Evolutionary conservation across 108 stramenopile species (phyloP).

Genomic region (Asterionellopsis glacialis): DNA sequence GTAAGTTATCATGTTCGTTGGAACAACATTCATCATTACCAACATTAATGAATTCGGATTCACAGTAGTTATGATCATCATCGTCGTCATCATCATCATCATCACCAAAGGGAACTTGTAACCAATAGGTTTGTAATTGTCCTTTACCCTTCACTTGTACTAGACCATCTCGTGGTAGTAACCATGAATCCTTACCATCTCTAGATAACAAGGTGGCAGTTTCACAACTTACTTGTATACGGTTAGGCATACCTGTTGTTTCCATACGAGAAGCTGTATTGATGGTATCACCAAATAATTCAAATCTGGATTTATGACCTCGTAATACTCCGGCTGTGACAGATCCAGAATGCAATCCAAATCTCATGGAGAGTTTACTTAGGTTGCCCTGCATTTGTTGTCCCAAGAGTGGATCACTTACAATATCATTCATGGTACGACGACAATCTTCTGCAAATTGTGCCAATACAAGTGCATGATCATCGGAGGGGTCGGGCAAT

Average conservation of each 20-base stretch:
- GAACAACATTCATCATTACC: too few species aligned
- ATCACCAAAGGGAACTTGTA: too few species aligned
- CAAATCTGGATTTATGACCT: conserved; percentile 52
- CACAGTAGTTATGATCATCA: too few species aligned
- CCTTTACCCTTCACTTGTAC: conserved; percentile 62
- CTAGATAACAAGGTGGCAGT: conserved; percentile 39
- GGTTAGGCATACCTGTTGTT: conserved; percentile 34
- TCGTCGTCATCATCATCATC: too few species aligned
- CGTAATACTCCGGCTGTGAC: conserved; percentile 58
- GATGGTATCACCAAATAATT: conserved; percentile 71
- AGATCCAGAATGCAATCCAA: conserved; percentile 57
- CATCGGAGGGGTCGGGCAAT: conserved; percentile 40
- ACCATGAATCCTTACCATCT: conserved; percentile 43
- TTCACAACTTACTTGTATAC: conserved; percentile 44
- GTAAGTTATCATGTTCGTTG: too few species aligned
- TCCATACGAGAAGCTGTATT: conserved; percentile 64
- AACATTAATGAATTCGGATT: too few species aligned
- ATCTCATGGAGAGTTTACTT: conserved; percentile 32
- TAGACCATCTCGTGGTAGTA: conserved; percentile 25
- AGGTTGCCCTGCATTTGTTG: conserved; percentile 28
- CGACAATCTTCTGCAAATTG: conserved; percentile 48
- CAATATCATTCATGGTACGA: conserved; percentile 32
- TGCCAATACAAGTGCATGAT: conserved; percentile 49
- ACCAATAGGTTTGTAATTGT: conserved; percentile 55
- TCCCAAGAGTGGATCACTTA: conserved; percentile 12